These are phyloP conservation scores for Coemansia sp. DNA, from an alignment of 192 early-diverging fungal genomes.

Conservation along the genomic window DNA sequence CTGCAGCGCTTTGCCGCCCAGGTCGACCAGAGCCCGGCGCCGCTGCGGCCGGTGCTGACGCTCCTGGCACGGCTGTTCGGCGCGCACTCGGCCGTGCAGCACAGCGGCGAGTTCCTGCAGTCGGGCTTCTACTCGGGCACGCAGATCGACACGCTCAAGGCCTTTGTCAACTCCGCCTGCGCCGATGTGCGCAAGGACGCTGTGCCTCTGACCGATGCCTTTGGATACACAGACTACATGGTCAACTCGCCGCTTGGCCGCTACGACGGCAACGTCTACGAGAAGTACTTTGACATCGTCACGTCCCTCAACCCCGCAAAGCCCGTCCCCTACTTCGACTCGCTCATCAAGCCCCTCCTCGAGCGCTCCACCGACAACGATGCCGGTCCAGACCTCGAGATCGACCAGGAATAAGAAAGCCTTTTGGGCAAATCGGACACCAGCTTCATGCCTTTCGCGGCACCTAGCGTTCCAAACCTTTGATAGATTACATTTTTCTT, in stretches of 20 bases:
- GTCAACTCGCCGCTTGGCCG: slow-evolving; percentile 87
- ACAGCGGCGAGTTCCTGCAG: slow-evolving; percentile 85
- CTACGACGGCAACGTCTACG: slow-evolving; percentile 83
- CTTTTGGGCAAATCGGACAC: no score
- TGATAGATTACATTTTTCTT: background rate
- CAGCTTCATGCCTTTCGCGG: no score
- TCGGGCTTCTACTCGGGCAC: slow-evolving; percentile 74
- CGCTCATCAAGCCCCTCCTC: slow-evolving; percentile 74
- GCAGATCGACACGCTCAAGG: slow-evolving; percentile 71
- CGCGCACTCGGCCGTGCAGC: slow-evolving; percentile 76
- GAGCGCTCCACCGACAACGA: slow-evolving; percentile 59
- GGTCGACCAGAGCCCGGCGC: slow-evolving; percentile 63
- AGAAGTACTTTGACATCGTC: slow-evolving; percentile 83
- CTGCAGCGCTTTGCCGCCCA: slow-evolving; percentile 77
- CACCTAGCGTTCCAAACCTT: background rate
- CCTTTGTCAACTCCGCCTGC: slow-evolving; percentile 65
- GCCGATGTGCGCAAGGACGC: slow-evolving; percentile 73
- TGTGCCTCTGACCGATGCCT: slow-evolving; percentile 83
- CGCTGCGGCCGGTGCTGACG: slow-evolving; percentile 62
- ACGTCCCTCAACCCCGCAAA: slow-evolving; percentile 70
- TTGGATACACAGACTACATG: slow-evolving; percentile 87
- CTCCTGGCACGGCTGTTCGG: slow-evolving; percentile 81
- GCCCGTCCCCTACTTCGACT: slow-evolving; percentile 77
- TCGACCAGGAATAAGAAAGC: slow-evolving; percentile 56
- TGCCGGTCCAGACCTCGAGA: slow-evolving; percentile 64